These are phyloP conservation scores for Xylaria castorea DNA, from an alignment of 495 filamentous ascomycete genomes.

Conservation along the genomic window DNA sequence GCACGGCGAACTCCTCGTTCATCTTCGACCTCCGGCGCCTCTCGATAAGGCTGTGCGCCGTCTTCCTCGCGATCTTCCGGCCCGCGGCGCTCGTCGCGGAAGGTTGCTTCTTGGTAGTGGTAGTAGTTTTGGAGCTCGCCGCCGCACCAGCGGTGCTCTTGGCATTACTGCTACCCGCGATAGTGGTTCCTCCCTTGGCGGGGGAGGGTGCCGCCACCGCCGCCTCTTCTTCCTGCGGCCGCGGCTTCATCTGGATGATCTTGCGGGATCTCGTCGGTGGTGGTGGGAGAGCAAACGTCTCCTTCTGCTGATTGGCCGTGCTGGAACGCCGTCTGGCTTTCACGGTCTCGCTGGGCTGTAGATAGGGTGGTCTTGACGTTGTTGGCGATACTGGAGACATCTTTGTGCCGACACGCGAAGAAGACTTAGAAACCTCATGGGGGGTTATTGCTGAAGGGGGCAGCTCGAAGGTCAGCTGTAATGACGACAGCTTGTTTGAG, in stretches of 20 bases:
- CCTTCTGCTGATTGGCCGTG: conserved; percentile 53
- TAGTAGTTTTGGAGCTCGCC: conserved; percentile 38
- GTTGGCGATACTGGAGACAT: conserved; percentile 51
- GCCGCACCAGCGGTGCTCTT: conserved; percentile 29
- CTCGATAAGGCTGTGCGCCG: conserved; percentile 95
- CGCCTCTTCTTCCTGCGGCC: conserved; percentile 45
- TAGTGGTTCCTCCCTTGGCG: conserved; percentile 23
- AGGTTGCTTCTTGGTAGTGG: conserved; percentile 74
- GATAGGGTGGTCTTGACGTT: conserved; percentile 59
- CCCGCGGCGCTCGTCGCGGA: conserved; percentile 79
- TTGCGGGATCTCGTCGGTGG: conserved; percentile 91
- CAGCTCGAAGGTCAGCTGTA: conserved; percentile 69
- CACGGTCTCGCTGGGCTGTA: conserved; percentile 60
- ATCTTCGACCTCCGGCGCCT: conserved; percentile 91
- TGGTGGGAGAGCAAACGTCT: conserved; percentile 81
- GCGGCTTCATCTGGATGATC: conserved; percentile 97
- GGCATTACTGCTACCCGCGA: conserved; percentile 4
- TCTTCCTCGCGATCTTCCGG: conserved; percentile 93
- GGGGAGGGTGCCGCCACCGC: neutral
- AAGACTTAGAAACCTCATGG: conserved; percentile 35
- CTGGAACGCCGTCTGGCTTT: conserved; percentile 65
- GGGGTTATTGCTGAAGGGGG: conserved; percentile 77
- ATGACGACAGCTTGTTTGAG: conserved; percentile 55
- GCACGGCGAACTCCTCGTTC: conserved; percentile 95
- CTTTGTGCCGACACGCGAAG: conserved; percentile 26